Evolutionary conservation across 1,284 basidiomycete genomes (phyloP), one percentile per base, ranked within the genome.

Genomic region (Rhodotorula sp.): DNA sequence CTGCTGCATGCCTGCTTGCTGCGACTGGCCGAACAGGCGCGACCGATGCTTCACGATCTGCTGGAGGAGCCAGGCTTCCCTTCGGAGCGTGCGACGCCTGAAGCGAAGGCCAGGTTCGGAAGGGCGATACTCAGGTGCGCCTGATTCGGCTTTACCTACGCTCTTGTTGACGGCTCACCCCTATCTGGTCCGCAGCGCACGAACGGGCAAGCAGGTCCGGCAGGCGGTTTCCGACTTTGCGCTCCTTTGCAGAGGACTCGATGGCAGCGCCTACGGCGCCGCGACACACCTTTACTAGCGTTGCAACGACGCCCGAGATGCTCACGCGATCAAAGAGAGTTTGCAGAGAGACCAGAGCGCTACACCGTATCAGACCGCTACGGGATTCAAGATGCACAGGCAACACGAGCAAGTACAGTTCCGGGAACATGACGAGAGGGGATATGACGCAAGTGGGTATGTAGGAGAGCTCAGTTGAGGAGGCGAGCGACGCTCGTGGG

Each of bases 1-100:
- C 57, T 77, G 7, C 65, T 78, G 17, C 77, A 78, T n/a, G 74
- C 76, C 11, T 71, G 72, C 39, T 54, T 77, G 7, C 65, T 75
- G n/a, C 72, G 77, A 6, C 36, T 76, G 7, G 72, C 74, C 2
- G 72, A 73, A 5, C 66, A 74, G 49, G 70, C 74, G 9, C 60
- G 76, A 19, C 53, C 66, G 0, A 67, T 64, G 17, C 34, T 78
- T 49, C 61, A 68, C 52, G 70, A 71, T 30, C 53, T 77, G 29
- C 59, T 78, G 19, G 57, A 27, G 1, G 49, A 49, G 32, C 63
- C 66, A 2, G 64, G 62, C 4, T 76, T 66, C 52, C 74, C 75
- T 22, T 73, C 52, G 20, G 62, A 59, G 22, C 63, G 67, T 27
- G 71, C 72, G 6, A 51, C 59, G 20, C 54, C 46, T 22, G 74